Conservation (phyloP, 202 grass and related monocot species). For the Cymbopogon flexuosus region DNA sequence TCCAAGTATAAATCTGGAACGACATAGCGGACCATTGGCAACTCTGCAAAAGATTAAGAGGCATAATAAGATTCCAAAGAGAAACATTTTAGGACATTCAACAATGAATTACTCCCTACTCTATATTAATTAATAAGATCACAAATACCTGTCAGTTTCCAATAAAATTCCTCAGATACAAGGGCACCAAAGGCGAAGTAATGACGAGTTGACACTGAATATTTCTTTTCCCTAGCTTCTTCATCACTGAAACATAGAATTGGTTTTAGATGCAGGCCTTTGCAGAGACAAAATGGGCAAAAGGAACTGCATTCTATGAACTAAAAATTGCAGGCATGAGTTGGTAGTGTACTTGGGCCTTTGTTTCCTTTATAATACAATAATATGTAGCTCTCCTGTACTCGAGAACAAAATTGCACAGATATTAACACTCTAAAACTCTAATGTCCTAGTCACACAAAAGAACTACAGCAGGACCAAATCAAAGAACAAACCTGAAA, state of each 20-base stretch:
- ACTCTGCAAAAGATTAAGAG: constrained; percentile 31
- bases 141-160: constrained; percentile 51
- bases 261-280: background rate
- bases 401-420: no score
- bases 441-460: background rate
- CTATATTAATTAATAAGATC: background rate
- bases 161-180: constrained; percentile 56
- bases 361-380: no score
- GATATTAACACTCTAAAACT: background rate
- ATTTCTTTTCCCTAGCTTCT: constrained; percentile 58
- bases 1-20: constrained; percentile 60
- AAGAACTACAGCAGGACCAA: background rate
- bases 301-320: background rate
- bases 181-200: constrained; percentile 68
- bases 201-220: constrained; percentile 54
- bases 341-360: no score
- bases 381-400: no score
- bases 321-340: background rate
- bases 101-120: background rate
- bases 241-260: constrained; percentile 43
- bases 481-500: background rate
- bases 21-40: constrained; percentile 52
- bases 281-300: background rate
- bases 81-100: background rate
- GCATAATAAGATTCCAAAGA: constrained; percentile 20